Conservation (phyloP, 768 basidiomycete species). For the Suillus plorans region DNA sequence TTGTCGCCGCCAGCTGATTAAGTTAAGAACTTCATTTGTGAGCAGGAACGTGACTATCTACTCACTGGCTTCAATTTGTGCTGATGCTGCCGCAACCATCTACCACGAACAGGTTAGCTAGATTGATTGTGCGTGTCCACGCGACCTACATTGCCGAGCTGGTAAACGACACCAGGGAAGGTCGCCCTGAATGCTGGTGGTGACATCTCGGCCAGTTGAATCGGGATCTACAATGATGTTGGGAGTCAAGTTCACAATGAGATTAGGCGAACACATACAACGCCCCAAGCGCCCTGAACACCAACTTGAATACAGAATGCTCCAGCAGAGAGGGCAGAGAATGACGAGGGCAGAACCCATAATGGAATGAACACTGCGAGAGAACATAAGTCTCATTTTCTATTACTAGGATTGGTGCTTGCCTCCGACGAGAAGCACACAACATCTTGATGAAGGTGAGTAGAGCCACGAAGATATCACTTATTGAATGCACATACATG, state of each 20-base stretch:
- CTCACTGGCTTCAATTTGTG: slow-evolving; percentile 77
- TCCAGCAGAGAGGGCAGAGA: slow-evolving; percentile 71
- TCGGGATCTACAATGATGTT: slow-evolving; percentile 48
- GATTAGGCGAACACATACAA: slow-evolving; percentile 45
- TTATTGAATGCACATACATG: slow-evolving; percentile 31
- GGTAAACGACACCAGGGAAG: slow-evolving; percentile 85
- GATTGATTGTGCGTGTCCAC: not conserved
- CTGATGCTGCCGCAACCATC: slow-evolving; percentile 71
- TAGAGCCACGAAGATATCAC: not conserved
- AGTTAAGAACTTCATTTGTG: not conserved
- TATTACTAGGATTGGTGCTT: not conserved
- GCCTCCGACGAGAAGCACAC: slow-evolving; percentile 53
- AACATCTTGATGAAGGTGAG: slow-evolving; percentile 37
- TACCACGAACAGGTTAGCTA: slow-evolving; percentile 18
- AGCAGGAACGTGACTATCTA: slow-evolving; percentile 8
- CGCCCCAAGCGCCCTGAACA: slow-evolving; percentile 90
- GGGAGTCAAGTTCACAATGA: not conserved
- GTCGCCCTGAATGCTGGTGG: slow-evolving; percentile 89
- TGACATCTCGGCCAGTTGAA: slow-evolving; percentile 80
- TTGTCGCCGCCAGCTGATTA: slow-evolving; percentile 62
- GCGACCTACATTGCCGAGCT: slow-evolving; percentile 61
- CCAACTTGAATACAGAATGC: slow-evolving; percentile 87
- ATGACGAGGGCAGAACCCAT: slow-evolving; percentile 78
- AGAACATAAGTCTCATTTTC: not conserved
- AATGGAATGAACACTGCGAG: slow-evolving; percentile 62